Evolutionary conservation across 768 basidiomycete genomes (phyloP), one percentile per base, ranked within the genome.

Genomic region (Tylopilus intermedius): DNA sequence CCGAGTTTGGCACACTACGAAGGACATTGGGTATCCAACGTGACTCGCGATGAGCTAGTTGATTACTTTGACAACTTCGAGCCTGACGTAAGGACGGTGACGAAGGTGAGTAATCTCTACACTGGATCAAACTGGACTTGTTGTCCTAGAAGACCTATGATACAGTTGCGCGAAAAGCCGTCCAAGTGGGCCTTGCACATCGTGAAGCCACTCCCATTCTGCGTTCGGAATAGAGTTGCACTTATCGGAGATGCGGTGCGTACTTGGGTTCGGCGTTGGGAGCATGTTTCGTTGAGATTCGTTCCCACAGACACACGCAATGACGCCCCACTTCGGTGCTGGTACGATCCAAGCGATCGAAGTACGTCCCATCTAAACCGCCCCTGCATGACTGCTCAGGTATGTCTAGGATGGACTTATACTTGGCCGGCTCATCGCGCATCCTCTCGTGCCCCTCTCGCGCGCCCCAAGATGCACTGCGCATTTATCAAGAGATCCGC

Each of bases 181-280:
- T 71, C 67, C 35, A 73, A 64, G 59, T 81, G 79, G 76, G 72
- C 74, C 3, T 58, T 81, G 30, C 73, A 77, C 47, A 66, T 67
- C 29, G 59, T 81, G 27, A 69, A 69, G 13, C 69, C 70, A 8
- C 63, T 81, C 8, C 69, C 72, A 0, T 69, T 68, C 4, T 78
- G 69, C 44, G 71, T 72, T 2, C 64, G 59, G 15, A 71, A 71
- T 9, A 64, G 69, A 5, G 73, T 81, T 0, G 73, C 72, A 5
- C 67, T 84, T 8, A 62, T 77, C 3, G 80, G 80, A 7, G 81
- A 83, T 58, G 74, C 81, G 14, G 76, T 77, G 46, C 44, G 70
- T 55, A 21, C 27, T 48, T 7, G 3, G 21, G 8, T 0, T 3
- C 5, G 2, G 2, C 10, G 10, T 35, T 14, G 26, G 10, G 9